These are phyloP conservation scores for Pachysolen tannophilus DNA, from an alignment of 805 yeast species.

Conservation along the genomic window DNA sequence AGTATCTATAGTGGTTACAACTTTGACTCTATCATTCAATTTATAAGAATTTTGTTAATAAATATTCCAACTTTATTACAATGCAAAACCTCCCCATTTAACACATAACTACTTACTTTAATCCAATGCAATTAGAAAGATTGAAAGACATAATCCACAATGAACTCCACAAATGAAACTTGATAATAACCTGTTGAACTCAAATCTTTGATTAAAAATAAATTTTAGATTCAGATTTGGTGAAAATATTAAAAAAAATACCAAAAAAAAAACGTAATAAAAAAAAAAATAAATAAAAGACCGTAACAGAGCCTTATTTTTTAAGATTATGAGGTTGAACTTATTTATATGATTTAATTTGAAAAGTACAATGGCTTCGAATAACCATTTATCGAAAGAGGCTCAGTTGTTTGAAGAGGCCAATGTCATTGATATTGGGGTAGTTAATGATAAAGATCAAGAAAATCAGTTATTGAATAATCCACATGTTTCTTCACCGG, in stretches of 20 bases:
- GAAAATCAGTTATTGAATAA: not conserved
- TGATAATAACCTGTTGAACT: no score
- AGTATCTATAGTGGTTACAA: conserved; percentile 52
- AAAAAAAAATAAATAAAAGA: no score
- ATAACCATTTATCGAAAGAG: conserved; percentile 2
- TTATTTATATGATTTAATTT: no score
- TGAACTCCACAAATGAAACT: no score
- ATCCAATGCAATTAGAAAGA: conserved; percentile 24
- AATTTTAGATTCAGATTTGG: no score
- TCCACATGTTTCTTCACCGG: conserved; percentile 9
- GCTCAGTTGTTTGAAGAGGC: conserved; percentile 9
- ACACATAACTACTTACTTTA: conserved; percentile 20
- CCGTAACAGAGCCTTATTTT: no score
- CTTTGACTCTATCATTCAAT: conserved; percentile 37
- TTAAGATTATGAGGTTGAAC: no score
- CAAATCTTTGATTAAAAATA: no score
- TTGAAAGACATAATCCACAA: conserved; percentile 14
- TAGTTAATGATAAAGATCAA: conserved; percentile 3
- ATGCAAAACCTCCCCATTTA: not conserved
- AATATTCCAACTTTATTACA: not conserved
- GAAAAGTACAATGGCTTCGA: conserved; percentile 1
- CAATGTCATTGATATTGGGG: conserved; percentile 9
- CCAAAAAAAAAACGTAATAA: no score
- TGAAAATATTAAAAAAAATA: no score
- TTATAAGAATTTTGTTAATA: not conserved